Conservation (phyloP, 1,284 basidiomycete genomes). For the Apiotrichum porosum region DNA sequence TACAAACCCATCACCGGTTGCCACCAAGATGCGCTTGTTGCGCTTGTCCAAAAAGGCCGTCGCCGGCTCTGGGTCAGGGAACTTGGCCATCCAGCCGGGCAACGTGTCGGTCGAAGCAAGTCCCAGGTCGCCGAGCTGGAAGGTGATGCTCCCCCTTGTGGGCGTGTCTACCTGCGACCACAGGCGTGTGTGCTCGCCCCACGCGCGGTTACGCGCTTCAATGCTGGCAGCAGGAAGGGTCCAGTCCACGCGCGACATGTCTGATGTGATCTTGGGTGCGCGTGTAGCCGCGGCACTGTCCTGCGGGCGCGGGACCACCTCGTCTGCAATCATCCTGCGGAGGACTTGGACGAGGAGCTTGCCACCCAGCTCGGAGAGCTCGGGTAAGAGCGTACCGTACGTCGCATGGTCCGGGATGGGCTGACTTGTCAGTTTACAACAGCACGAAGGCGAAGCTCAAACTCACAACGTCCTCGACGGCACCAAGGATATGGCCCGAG, state of each 20-base stretch:
- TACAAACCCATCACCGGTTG: slow-evolving; percentile 52
- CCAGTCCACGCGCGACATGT: slow-evolving; percentile 60
- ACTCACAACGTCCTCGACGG: slow-evolving; percentile 39
- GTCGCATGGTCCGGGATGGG: slow-evolving; percentile 51
- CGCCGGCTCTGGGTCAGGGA: slow-evolving; percentile 15
- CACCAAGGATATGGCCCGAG: slow-evolving; percentile 47
- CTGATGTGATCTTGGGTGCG: slow-evolving; percentile 61
- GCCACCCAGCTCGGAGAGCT: slow-evolving; percentile 63
- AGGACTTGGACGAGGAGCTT: slow-evolving; percentile 66
- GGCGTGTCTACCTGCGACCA: slow-evolving; percentile 24
- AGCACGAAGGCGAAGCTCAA: too few relatives aligned
- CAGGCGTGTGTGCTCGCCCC: slow-evolving; percentile 63
- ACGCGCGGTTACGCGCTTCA: slow-evolving; percentile 58
- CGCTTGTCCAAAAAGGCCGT: slow-evolving; percentile 49
- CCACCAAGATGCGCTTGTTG: slow-evolving; percentile 53
- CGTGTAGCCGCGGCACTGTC: slow-evolving; percentile 49
- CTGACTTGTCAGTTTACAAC: slow-evolving; percentile 41
- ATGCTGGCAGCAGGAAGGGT: slow-evolving; percentile 59
- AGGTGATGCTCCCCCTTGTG: background rate
- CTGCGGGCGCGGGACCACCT: slow-evolving; percentile 54
- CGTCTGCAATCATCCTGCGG: slow-evolving; percentile 58
- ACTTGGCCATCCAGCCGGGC: background rate
- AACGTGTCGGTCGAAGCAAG: background rate
- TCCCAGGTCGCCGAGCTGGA: slow-evolving; percentile 12
- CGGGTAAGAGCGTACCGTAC: slow-evolving; percentile 59